Conservation (phyloP, 176 grass and related monocot genomes). For the Urochloa ruziziensis region DNA sequence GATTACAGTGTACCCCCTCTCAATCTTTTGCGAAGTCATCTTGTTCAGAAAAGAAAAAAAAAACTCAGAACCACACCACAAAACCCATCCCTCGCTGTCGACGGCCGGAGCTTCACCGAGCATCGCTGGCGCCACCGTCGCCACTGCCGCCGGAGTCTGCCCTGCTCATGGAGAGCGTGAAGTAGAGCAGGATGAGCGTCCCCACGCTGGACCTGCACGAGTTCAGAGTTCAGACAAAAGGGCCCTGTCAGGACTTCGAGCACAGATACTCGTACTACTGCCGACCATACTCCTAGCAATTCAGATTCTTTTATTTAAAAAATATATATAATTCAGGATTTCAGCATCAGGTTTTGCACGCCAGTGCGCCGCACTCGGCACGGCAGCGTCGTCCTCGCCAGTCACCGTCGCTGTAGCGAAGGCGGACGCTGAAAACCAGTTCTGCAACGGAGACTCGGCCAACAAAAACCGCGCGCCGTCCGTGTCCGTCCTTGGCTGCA, state of each 20-base stretch:
- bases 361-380: not conserved
- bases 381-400: not conserved
- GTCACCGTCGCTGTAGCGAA: not conserved
- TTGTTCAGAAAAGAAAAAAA: not conserved
- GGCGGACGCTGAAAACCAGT: not conserved
- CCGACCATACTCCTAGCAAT: no score
- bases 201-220: slow-evolving; percentile 78
- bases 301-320: no score
- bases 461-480: not conserved
- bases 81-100: not conserved
- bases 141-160: slow-evolving; percentile 15
- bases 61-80: not conserved
- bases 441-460: not conserved
- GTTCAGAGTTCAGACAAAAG: not conserved
- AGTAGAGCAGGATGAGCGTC: slow-evolving; percentile 80
- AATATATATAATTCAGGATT: no score
- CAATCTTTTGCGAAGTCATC: slow-evolving; percentile 6
- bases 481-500: not conserved
- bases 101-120: slow-evolving; percentile 24
- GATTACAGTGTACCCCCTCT: not conserved
- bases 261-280: not conserved
- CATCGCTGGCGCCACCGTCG: slow-evolving; percentile 15
- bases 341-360: not conserved
- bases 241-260: not conserved
- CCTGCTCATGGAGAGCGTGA: slow-evolving; percentile 76